Conservation (phyloP, 495 filamentous ascomycete genomes). For the Gamarada debralockiae region DNA sequence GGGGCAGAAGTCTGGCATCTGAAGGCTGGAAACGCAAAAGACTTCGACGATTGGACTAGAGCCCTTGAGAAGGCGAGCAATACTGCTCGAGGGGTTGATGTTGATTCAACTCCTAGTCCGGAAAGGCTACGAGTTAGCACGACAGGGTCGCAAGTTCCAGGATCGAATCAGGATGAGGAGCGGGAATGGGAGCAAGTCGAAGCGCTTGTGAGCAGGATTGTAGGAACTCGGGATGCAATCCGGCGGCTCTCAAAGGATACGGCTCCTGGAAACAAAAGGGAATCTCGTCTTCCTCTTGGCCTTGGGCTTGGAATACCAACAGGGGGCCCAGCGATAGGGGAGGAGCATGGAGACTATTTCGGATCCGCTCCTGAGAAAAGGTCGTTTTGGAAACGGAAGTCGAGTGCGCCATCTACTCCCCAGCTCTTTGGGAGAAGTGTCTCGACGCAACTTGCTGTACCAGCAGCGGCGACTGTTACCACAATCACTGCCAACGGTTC, state of each 20-base stretch:
- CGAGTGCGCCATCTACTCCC: conserved; percentile 42
- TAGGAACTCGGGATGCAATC: conserved; percentile 85
- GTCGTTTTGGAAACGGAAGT: conserved; percentile 90
- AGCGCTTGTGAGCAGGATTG: conserved; percentile 72
- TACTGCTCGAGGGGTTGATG: conserved; percentile 37
- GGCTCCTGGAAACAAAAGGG: conserved; percentile 40
- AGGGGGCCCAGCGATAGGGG: conserved; percentile 14
- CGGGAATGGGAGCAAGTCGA: conserved; percentile 84
- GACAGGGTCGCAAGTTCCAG: conserved; percentile 4
- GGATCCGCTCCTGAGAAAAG: conserved; percentile 40
- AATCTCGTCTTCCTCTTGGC: conserved; percentile 8
- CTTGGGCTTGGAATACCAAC: conserved; percentile 13
- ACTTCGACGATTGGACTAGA: conserved; percentile 82
- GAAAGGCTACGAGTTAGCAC: conserved; percentile 12
- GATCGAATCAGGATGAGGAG: conserved; percentile 52
- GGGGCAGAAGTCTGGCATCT: conserved; percentile 97
- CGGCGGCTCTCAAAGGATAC: conserved; percentile 79
- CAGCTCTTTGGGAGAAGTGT: conserved; percentile 41
- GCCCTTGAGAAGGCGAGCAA: conserved; percentile 78
- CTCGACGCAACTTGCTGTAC: conserved; percentile 57
- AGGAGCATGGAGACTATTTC: conserved; percentile 44
- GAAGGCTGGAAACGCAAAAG: conserved; percentile 72
- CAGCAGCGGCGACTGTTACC: conserved; percentile 39
- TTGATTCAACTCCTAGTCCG: conserved; percentile 11
- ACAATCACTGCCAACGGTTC: conserved; percentile 33